Conservation (phyloP, 2,329 filamentous ascomycete genomes). For the Onygena corvina region DNA sequence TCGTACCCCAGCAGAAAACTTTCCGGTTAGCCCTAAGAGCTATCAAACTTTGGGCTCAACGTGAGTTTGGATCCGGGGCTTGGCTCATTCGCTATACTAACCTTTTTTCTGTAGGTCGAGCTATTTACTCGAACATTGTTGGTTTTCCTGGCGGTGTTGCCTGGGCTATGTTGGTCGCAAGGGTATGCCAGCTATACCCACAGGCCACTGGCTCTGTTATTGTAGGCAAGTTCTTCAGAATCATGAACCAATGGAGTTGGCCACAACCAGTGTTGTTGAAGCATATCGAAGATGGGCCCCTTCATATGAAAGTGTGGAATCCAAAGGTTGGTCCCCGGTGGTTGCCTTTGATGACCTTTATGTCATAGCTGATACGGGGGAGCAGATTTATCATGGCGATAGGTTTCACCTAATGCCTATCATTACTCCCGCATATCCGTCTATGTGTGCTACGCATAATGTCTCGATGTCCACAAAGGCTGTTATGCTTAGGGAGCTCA, state of each 20-base stretch:
- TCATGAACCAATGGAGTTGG: constrained; percentile 88
- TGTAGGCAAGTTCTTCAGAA: constrained; percentile 84
- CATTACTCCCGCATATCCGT: constrained; percentile 93
- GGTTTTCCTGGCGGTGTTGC: constrained; percentile 94
- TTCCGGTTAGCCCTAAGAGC: constrained; percentile 82
- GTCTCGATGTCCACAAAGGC: constrained; percentile 74
- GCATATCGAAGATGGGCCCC: constrained; percentile 65
- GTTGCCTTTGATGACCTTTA: not conserved
- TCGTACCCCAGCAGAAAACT: constrained; percentile 79
- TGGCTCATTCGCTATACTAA: not conserved
- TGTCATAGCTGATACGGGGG: not conserved
- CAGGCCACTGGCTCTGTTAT: constrained; percentile 80
- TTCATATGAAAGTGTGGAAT: constrained; percentile 87
- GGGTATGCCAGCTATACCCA: constrained; percentile 91
- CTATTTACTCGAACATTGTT: constrained; percentile 91
- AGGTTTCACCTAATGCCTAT: constrained; percentile 89
- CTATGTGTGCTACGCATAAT: constrained; percentile 96
- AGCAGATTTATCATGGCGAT: constrained; percentile 63
- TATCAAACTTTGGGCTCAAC: constrained; percentile 93
- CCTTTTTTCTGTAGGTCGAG: constrained; percentile 44
- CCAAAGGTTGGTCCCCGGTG: constrained; percentile 51
- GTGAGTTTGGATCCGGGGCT: constrained; percentile 24
- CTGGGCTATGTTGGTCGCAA: constrained; percentile 94
- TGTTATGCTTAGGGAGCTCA: constrained; percentile 72
- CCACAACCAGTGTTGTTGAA: constrained; percentile 87